Conservation (phyloP, 352 stramenopile species). For the Globisporangium yorkense region DNA sequence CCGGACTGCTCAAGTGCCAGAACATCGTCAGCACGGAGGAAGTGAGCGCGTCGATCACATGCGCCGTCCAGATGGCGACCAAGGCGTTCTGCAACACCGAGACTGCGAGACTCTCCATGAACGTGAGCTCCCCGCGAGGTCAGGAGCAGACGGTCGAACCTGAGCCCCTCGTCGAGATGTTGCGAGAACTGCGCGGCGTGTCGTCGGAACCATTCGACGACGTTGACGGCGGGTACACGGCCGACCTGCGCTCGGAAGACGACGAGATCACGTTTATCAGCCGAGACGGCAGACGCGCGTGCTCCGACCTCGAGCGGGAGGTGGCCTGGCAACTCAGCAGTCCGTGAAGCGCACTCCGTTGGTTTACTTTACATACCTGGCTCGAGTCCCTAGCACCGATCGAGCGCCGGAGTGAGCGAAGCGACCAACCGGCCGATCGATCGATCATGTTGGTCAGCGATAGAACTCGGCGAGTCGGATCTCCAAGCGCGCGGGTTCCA, state of each 20-base stretch:
- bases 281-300: not conserved
- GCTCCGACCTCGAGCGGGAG: slow-evolving; percentile 2
- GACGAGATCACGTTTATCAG: slow-evolving; percentile 5
- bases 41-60: slow-evolving; percentile 2
- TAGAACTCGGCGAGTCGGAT: slow-evolving; percentile 58
- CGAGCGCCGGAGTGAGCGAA: not conserved
- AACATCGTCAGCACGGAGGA: slow-evolving; percentile 3
- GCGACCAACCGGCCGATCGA: not conserved
- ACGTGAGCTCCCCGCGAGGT: not conserved
- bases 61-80: slow-evolving; percentile 9
- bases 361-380: slow-evolving; percentile 2
- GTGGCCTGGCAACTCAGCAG: slow-evolving; percentile 8
- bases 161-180: slow-evolving; percentile 2
- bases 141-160: not conserved
- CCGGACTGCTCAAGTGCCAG: slow-evolving; percentile 9
- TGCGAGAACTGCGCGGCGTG: slow-evolving; percentile 6
- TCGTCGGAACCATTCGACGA: not conserved
- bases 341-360: not conserved
- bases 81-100: slow-evolving; percentile 3
- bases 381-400: not conserved
- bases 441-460: slow-evolving; percentile 9
- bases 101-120: slow-evolving; percentile 2
- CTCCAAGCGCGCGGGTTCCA: slow-evolving; percentile 46
- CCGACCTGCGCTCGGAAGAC: not conserved
- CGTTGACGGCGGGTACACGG: not conserved